Conservation (phyloP, 768 basidiomycete genomes). For the Pleurotus citrinopileatus region DNA sequence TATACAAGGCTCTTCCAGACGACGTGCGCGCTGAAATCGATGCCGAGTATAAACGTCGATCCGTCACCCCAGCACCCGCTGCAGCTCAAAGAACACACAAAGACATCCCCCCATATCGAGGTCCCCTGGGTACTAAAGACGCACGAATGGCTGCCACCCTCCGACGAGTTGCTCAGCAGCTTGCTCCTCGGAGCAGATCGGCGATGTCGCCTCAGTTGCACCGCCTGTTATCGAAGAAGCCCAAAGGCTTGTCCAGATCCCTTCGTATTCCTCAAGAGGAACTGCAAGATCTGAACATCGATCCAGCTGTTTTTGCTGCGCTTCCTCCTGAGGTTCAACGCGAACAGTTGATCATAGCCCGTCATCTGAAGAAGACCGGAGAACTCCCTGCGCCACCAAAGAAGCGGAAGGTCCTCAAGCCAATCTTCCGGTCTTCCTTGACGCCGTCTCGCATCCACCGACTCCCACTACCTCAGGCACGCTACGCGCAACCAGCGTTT, state of each 20-base stretch:
- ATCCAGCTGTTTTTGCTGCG: slow-evolving; percentile 63
- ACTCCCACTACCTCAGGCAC: slow-evolving; percentile 56
- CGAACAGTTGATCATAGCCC: slow-evolving; percentile 66
- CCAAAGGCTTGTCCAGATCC: slow-evolving; percentile 26
- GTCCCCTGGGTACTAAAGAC: slow-evolving; percentile 9
- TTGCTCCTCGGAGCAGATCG: slow-evolving; percentile 53
- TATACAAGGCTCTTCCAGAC: slow-evolving; percentile 67
- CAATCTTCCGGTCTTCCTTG: slow-evolving; percentile 37
- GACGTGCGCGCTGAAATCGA: slow-evolving; percentile 71
- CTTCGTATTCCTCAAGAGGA: slow-evolving; percentile 53
- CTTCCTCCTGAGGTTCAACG: slow-evolving; percentile 68
- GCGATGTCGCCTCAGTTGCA: slow-evolving; percentile 33
- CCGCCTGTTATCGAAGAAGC: slow-evolving; percentile 28
- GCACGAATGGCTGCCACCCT: slow-evolving; percentile 33
- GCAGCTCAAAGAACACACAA: slow-evolving; percentile 14
- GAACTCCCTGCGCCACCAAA: slow-evolving; percentile 34
- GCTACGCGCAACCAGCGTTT: slow-evolving; percentile 43
- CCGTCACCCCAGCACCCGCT: slow-evolving; percentile 41
- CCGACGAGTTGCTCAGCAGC: slow-evolving; percentile 59
- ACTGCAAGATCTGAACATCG: slow-evolving; percentile 65
- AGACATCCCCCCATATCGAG: slow-evolving; percentile 7
- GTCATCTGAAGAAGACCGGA: slow-evolving; percentile 45
- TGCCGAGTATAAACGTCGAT: slow-evolving; percentile 61
- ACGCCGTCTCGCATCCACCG: slow-evolving; percentile 37
- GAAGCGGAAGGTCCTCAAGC: slow-evolving; percentile 55